Conservation (phyloP, 2,329 filamentous ascomycete species). For the Nigrograna mackinnonii region DNA sequence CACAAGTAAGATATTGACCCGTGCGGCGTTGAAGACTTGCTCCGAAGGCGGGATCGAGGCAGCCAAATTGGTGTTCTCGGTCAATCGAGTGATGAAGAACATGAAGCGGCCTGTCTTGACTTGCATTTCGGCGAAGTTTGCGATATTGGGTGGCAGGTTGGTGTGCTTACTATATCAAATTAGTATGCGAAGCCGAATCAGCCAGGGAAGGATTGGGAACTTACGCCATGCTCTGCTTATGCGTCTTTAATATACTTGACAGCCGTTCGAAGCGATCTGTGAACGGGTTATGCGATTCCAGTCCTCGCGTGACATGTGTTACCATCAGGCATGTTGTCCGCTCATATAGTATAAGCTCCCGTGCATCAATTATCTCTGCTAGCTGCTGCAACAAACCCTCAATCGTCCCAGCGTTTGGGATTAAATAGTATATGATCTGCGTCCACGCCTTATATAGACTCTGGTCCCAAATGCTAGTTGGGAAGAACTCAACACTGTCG, state of each 20-base stretch:
- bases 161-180: conserved; percentile 69
- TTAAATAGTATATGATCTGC: conserved; percentile 94
- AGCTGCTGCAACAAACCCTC: conserved; percentile 83
- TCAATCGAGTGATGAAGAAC: conserved; percentile 93
- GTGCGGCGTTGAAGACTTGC: conserved; percentile 85
- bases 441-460: conserved; percentile 98
- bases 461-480: conserved; percentile 98
- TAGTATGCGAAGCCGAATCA: neutral
- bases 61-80: conserved; percentile 96
- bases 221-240: conserved; percentile 76
- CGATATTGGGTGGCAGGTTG: conserved; percentile 77
- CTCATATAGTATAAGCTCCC: conserved; percentile 94
- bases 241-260: conserved; percentile 97
- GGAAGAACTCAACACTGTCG: conserved; percentile 75
- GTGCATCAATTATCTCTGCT: conserved; percentile 83
- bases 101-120: conserved; percentile 83
- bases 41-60: conserved; percentile 90
- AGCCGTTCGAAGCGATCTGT: conserved; percentile 93
- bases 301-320: conserved; percentile 81
- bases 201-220: conserved; percentile 41
- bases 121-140: conserved; percentile 80
- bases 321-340: conserved; percentile 95
- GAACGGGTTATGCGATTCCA: conserved; percentile 80
- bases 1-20: conserved; percentile 87
- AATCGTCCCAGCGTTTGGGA: conserved; percentile 89